Conservation (phyloP, 1,284 basidiomycete genomes). For the Marasmius sp. region DNA sequence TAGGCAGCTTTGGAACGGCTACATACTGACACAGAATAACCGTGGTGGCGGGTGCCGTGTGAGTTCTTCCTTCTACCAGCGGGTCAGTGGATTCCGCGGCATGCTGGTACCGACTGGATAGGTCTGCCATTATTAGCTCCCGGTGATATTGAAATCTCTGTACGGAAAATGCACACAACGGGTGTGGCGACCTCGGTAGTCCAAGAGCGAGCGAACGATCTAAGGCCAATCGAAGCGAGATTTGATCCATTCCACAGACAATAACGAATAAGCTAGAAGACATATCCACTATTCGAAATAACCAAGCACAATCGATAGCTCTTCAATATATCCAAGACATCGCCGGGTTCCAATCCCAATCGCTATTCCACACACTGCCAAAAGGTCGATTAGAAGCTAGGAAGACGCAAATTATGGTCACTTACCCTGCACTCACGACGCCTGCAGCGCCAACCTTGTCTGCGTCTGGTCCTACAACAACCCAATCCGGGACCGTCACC, state of each 20-base stretch:
- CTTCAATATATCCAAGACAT: constrained; percentile 48
- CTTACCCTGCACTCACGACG: constrained; percentile 72
- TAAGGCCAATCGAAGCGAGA: background rate
- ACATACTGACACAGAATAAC: no score
- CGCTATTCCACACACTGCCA: constrained; percentile 47
- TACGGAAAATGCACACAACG: no score
- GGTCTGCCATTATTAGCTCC: no score
- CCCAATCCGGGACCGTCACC: constrained; percentile 73
- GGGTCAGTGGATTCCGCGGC: no score
- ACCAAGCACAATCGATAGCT: no score
- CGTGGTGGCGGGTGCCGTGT: no score
- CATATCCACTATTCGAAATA: no score
- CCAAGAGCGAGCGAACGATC: background rate
- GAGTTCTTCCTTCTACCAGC: no score
- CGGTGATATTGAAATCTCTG: no score
- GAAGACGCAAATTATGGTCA: constrained; percentile 3
- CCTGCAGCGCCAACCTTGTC: constrained; percentile 67
- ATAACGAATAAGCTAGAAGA: background rate
- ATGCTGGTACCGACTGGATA: no score
- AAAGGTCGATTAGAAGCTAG: background rate
- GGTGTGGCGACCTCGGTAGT: no score
- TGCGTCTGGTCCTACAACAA: constrained; percentile 52
- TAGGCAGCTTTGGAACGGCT: no score
- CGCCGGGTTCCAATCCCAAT: constrained; percentile 56
- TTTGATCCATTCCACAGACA: background rate